Conservation (phyloP, 805 yeast genomes). For the Kuraishia floccosa region DNA sequence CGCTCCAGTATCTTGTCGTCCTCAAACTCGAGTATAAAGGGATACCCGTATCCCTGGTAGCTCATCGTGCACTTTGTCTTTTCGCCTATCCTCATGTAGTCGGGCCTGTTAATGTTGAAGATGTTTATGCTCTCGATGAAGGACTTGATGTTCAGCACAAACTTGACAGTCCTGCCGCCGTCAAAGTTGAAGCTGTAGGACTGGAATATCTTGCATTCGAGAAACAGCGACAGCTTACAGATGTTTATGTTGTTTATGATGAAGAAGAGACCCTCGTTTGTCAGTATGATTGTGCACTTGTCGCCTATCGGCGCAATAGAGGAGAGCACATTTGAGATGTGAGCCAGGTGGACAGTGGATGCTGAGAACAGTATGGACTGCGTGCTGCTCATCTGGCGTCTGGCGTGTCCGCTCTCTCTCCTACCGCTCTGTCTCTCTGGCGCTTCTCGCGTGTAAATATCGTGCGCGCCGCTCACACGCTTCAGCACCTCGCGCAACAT, state of each 20-base stretch:
- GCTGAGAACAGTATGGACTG: constrained; percentile 16
- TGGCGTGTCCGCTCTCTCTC: no score
- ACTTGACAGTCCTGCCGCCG: constrained; percentile 11
- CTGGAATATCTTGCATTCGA: constrained; percentile 24
- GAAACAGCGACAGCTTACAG: constrained; percentile 21
- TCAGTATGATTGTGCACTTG: constrained; percentile 21
- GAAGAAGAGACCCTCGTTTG: constrained; percentile 37
- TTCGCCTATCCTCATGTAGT: constrained; percentile 5
- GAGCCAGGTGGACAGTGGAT: constrained; percentile 31
- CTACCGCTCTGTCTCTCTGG: no score
- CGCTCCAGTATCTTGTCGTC: constrained; percentile 44
- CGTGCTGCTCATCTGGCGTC: neutral
- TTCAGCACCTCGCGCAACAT: no score
- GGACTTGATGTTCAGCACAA: constrained; percentile 32
- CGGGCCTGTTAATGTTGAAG: no score
- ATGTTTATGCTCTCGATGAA: constrained; percentile 40
- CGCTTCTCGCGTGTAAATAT: no score
- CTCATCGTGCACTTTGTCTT: constrained; percentile 36
- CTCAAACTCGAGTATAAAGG: constrained; percentile 40
- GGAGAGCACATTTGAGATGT: constrained; percentile 31
- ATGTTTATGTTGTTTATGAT: constrained; percentile 34
- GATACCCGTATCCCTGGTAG: constrained; percentile 36
- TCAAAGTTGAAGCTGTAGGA: constrained; percentile 14
- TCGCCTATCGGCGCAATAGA: constrained; percentile 28
- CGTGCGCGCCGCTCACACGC: no score